Evolutionary conservation across 129 eudicot genomes (phyloP).

Genomic region (Tagetes erecta): DNA sequence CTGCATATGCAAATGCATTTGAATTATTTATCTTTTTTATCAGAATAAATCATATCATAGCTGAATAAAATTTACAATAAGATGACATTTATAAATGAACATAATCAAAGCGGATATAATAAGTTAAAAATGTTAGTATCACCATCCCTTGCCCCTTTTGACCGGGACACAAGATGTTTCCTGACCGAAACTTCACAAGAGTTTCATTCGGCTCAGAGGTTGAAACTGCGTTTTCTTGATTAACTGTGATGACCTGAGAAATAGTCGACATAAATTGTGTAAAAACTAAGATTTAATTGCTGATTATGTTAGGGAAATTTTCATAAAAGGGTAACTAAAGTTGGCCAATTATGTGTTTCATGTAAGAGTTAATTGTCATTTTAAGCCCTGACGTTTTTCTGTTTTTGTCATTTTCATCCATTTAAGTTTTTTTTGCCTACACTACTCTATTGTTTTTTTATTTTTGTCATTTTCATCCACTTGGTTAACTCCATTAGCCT

Average conservation of each 20-base stretch:
- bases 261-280: not conserved
- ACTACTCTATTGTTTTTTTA: no score
- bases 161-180: conserved; percentile 48
- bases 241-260: conserved; percentile 63
- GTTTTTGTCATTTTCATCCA: no score
- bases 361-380: no score
- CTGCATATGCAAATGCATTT: conserved; percentile 36
- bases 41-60: no score
- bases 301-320: not conserved
- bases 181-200: conserved; percentile 65
- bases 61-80: not conserved
- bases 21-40: not conserved
- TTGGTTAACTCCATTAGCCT: no score
- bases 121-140: not conserved
- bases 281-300: not conserved
- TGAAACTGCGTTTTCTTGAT: conserved; percentile 60
- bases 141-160: conserved; percentile 68
- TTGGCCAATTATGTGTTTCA: conserved; percentile 1
- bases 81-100: not conserved
- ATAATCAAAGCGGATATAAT: not conserved
- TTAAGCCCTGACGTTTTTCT: no score
- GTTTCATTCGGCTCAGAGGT: conserved; percentile 71
- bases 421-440: no score
- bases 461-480: no score
- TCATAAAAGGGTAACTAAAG: not conserved